These are phyloP conservation scores for Cryptococcus hybrid DNA, from an alignment of 1,284 basidiomycete species.

Conservation along the genomic window DNA sequence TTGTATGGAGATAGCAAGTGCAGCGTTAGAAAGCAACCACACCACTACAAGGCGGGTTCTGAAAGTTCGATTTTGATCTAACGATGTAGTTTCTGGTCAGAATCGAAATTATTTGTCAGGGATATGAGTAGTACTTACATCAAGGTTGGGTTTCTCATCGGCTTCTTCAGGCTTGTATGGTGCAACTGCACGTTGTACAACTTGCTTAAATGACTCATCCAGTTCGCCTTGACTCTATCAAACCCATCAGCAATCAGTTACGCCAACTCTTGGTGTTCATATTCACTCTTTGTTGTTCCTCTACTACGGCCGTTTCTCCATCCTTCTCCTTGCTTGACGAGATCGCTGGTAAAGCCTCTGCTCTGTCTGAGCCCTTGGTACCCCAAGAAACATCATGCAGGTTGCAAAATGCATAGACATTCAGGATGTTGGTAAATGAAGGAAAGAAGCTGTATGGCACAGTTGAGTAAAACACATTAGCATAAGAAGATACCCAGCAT, in stretches of 20 bases:
- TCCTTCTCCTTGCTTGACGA: constrained; percentile 77
- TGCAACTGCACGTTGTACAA: constrained; percentile 86
- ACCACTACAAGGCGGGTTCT: constrained; percentile 78
- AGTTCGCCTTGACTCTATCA: constrained; percentile 69
- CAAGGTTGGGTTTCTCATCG: constrained; percentile 78
- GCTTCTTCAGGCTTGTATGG: constrained; percentile 68
- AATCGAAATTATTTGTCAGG: not conserved
- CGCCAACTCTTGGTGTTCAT: not conserved
- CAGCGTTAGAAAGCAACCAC: constrained; percentile 84
- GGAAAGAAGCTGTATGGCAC: constrained; percentile 58
- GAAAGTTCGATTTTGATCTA: constrained; percentile 83
- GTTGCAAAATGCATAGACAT: constrained; percentile 96
- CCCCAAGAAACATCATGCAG: constrained; percentile 77
- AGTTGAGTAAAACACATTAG: not conserved
- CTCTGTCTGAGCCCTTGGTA: constrained; percentile 96
- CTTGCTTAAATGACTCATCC: constrained; percentile 90
- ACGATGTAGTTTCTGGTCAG: too few species aligned
- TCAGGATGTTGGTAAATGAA: constrained; percentile 90
- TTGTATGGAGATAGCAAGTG: constrained; percentile 75
- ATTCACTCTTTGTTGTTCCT: constrained; percentile 67
- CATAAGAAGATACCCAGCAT: not conserved
- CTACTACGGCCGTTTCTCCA: constrained; percentile 71
- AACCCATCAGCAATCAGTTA: not conserved
- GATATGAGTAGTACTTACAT: constrained; percentile 49
- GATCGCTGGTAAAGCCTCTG: constrained; percentile 87